phyloP scores from a whole-genome alignment of 2,329 filamentous ascomycete species.

The Aureobasidium sp. region DNA sequence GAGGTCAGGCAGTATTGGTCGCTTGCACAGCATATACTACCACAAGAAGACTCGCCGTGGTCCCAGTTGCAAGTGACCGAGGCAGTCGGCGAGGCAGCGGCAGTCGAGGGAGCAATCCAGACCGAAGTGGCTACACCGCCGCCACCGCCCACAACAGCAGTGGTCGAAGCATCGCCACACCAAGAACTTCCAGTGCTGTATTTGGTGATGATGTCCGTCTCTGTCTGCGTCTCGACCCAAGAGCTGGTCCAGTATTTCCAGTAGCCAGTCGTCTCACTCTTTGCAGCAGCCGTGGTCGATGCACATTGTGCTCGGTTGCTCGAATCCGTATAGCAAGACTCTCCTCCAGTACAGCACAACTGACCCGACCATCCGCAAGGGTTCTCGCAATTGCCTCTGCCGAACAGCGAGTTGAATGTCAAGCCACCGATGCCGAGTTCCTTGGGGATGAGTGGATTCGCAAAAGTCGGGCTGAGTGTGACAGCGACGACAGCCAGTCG shows the following conservation, averaged over 20 bases:
- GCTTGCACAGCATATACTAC: conserved; percentile 59
- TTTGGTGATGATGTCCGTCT: conserved; percentile 36
- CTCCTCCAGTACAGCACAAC: conserved; percentile 39
- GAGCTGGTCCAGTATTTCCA: conserved; percentile 52
- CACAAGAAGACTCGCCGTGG: conserved; percentile 51
- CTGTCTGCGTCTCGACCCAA: conserved; percentile 45
- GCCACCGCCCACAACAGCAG: conserved; percentile 14
- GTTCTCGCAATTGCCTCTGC: conserved; percentile 34
- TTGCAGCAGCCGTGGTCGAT: conserved; percentile 17
- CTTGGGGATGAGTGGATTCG: conserved; percentile 21
- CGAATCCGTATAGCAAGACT: conserved; percentile 43
- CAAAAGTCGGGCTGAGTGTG: conserved; percentile 18
- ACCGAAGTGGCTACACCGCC: conserved; percentile 20
- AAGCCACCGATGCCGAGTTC: conserved; percentile 19
- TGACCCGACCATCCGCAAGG: conserved; percentile 44
- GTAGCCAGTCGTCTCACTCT: conserved; percentile 28
- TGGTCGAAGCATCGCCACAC: conserved; percentile 24
- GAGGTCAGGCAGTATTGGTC: conserved; percentile 57
- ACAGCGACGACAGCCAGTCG: conserved; percentile 23
- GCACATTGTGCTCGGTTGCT: conserved; percentile 41
- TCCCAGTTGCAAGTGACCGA: conserved; percentile 37
- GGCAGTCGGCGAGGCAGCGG: conserved; percentile 20
- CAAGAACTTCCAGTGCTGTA: conserved; percentile 47
- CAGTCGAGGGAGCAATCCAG: conserved; percentile 5
- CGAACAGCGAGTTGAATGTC: conserved; percentile 27